phyloP scores from a whole-genome alignment of 441 rosid genomes.

The Populus hybrid region DNA sequence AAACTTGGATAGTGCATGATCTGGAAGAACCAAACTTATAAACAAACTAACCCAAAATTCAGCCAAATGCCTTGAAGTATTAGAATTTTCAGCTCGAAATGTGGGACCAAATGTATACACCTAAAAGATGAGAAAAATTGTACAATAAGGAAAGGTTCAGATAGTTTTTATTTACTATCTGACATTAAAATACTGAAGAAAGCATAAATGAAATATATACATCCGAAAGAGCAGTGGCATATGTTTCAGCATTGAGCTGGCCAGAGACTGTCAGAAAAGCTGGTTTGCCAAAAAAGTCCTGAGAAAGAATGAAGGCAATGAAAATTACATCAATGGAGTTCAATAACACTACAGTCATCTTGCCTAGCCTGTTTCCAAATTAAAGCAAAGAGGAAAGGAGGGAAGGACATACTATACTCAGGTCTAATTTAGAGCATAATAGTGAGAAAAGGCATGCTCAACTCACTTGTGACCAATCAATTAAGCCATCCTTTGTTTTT shows the following conservation, averaged over 20 bases:
- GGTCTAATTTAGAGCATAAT: not conserved
- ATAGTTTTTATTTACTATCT: slow-evolving; percentile 9
- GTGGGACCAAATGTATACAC: slow-evolving; percentile 98
- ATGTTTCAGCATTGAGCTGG: slow-evolving; percentile 97
- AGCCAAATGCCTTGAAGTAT: slow-evolving; percentile 93
- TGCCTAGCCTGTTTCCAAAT: not conserved
- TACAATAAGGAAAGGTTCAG: slow-evolving; percentile 7
- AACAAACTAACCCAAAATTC: slow-evolving; percentile 78
- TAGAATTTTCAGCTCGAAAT: slow-evolving; percentile 94
- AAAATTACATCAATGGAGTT: slow-evolving; percentile 15
- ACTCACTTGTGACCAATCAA: slow-evolving; percentile 94
- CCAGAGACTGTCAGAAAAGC: slow-evolving; percentile 97
- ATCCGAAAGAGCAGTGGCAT: slow-evolving; percentile 94
- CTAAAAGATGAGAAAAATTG: slow-evolving; percentile 30
- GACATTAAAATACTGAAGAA: slow-evolving; percentile 1
- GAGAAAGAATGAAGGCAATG: slow-evolving; percentile 24
- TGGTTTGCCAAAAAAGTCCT: slow-evolving; percentile 97
- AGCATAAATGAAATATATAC: slow-evolving; percentile 34
- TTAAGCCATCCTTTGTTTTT: slow-evolving; percentile 63
- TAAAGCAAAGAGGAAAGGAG: not conserved
- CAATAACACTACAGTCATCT: not conserved
- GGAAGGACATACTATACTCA: not conserved
- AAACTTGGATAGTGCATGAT: slow-evolving; percentile 4
- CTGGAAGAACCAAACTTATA: slow-evolving; percentile 9
- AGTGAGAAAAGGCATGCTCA: not conserved